phyloP scores from a whole-genome alignment of 208 protist species.

The Tritrichomonas musculus region DNA sequence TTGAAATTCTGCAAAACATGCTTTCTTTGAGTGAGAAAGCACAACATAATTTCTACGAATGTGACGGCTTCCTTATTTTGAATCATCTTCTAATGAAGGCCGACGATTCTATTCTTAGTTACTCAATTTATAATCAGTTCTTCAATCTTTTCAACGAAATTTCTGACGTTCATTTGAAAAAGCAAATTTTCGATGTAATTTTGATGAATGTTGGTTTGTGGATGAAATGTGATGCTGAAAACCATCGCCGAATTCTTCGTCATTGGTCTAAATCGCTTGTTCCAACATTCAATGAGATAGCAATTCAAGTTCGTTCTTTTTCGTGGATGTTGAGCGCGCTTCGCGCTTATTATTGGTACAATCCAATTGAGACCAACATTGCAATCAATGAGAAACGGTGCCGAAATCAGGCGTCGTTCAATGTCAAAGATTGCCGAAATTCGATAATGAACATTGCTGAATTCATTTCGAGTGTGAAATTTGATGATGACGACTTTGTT shows the following conservation, averaged over 20 bases:
- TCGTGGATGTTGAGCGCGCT: neutral
- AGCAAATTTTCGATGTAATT: neutral
- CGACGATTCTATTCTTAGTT: neutral
- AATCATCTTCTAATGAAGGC: neutral
- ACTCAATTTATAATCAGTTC: neutral
- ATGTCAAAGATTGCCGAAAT: neutral
- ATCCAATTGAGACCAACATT: neutral
- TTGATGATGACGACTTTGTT: neutral
- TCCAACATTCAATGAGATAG: neutral
- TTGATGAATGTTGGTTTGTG: constrained; percentile 21
- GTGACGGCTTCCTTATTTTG: neutral
- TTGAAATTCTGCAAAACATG: neutral
- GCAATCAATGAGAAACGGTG: neutral
- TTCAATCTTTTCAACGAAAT: neutral
- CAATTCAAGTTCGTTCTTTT: neutral
- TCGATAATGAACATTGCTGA: neutral
- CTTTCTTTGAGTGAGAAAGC: neutral
- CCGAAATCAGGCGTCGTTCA: neutral
- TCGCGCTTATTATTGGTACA: neutral
- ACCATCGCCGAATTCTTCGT: neutral
- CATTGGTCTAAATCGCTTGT: neutral
- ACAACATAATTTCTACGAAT: neutral
- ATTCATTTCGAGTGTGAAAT: neutral
- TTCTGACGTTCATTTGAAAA: neutral
- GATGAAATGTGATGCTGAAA: neutral